Conservation (phyloP, 176 grass and related monocot species). For the Saccharum spontaneum region DNA sequence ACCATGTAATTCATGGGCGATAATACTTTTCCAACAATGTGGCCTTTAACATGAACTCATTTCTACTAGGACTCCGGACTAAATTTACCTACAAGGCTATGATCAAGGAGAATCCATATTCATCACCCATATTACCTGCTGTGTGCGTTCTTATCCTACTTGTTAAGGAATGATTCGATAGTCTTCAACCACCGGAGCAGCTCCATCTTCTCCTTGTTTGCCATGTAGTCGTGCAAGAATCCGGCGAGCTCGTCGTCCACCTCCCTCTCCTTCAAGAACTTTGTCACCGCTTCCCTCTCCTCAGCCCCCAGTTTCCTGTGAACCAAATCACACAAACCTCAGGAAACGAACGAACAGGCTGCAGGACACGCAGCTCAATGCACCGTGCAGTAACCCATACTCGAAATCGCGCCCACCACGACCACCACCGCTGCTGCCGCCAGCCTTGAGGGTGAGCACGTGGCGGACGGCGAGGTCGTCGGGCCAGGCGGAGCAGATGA, state of each 20-base stretch:
- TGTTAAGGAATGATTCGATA: constrained; percentile 62
- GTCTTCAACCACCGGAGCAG: constrained; percentile 77
- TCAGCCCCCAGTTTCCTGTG: constrained; percentile 52
- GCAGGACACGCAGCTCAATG: neutral
- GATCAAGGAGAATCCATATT: neutral
- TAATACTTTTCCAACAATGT: neutral
- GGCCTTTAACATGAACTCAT: neutral
- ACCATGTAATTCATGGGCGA: neutral
- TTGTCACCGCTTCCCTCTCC: constrained; percentile 42
- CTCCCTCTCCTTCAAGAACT: constrained; percentile 70
- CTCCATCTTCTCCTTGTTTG: constrained; percentile 84
- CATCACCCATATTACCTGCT: constrained; percentile 1
- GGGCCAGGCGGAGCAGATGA: constrained; percentile 95
- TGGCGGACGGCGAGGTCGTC: constrained; percentile 56
- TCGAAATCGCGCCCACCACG: constrained; percentile 47
- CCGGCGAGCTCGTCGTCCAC: constrained; percentile 64
- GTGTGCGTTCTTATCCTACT: constrained; percentile 24
- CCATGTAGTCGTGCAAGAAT: constrained; percentile 85
- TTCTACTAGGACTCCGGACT: neutral
- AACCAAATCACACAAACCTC: neutral
- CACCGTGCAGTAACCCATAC: constrained; percentile 28
- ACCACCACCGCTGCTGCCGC: neutral
- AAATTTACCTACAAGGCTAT: neutral
- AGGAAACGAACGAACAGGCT: neutral
- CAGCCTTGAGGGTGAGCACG: constrained; percentile 52